A percentile compares a stretch with the other conserved stretches of the same genome.
Evolutionary conservation across 2,329 filamentous ascomycete species (phyloP).

Genomic region (Stagonosporopsis rhizophila): DNA sequence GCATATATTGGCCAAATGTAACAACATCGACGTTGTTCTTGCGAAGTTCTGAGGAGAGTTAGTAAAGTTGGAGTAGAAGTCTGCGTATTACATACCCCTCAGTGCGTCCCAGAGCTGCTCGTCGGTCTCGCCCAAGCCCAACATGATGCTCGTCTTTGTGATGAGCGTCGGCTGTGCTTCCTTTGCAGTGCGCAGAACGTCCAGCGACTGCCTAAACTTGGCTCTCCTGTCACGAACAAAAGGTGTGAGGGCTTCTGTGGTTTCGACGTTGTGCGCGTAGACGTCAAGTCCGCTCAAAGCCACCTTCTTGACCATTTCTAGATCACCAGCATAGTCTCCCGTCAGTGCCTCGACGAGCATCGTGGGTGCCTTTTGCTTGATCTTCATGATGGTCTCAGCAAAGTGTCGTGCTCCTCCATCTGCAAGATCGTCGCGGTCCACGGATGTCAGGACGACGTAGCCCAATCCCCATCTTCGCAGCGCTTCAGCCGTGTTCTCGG

Average conservation of each 20-base stretch:
- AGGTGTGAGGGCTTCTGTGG: constrained; percentile 87
- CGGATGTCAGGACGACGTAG: constrained; percentile 92
- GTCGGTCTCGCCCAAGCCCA: constrained; percentile 92
- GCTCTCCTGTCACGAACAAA: constrained; percentile 89
- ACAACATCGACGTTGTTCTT: constrained; percentile 88
- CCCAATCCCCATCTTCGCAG: constrained; percentile 91
- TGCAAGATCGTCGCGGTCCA: constrained; percentile 89
- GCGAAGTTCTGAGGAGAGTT: constrained; percentile 68
- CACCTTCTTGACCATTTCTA: constrained; percentile 86
- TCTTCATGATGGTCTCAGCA: constrained; percentile 90
- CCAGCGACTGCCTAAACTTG: constrained; percentile 84
- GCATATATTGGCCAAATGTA: constrained; percentile 99
- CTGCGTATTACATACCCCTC: constrained; percentile 59
- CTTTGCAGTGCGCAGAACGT: constrained; percentile 83
- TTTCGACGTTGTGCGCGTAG: constrained; percentile 97
- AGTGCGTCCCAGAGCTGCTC: constrained; percentile 82
- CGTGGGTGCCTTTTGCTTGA: constrained; percentile 75
- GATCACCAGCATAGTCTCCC: constrained; percentile 83
- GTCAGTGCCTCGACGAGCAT: constrained; percentile 85
- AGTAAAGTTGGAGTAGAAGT: constrained; percentile 4
- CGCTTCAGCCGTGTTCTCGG: constrained; percentile 95
- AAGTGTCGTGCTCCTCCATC: constrained; percentile 92
- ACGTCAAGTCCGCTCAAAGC: constrained; percentile 91
- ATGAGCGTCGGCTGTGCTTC: constrained; percentile 77
- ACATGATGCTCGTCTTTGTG: constrained; percentile 99